Evolutionary conservation across 2,329 filamentous ascomycete species (phyloP).

Genomic region (Aspergillus pseudoterreus): DNA sequence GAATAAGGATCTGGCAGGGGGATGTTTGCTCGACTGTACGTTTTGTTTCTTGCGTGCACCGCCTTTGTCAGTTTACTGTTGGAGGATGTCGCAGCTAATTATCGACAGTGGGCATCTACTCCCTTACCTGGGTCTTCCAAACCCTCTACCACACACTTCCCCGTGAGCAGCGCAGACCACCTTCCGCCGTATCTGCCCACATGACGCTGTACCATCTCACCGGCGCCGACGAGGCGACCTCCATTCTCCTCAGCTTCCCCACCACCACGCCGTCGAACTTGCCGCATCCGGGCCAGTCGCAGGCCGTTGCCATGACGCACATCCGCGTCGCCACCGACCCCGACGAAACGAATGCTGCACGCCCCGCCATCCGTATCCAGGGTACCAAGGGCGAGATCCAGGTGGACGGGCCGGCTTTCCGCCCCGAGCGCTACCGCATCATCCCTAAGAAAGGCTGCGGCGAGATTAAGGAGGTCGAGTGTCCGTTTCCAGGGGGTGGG

Average conservation of each 20-base stretch:
- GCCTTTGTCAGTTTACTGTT: background rate
- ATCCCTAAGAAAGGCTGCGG: slow-evolving; percentile 52
- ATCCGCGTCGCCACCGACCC: slow-evolving; percentile 62
- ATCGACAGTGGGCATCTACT: slow-evolving; percentile 71
- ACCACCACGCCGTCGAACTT: slow-evolving; percentile 45
- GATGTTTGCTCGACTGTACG: slow-evolving; percentile 68
- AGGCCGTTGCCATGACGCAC: slow-evolving; percentile 68
- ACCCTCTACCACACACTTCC: slow-evolving; percentile 78
- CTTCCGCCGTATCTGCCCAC: slow-evolving; percentile 61
- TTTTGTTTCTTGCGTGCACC: slow-evolving; percentile 2
- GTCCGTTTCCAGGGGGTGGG: slow-evolving; percentile 54
- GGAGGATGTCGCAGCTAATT: background rate
- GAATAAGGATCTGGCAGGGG: slow-evolving; percentile 77
- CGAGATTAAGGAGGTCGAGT: slow-evolving; percentile 41
- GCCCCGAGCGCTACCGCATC: slow-evolving; percentile 63
- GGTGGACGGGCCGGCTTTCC: slow-evolving; percentile 68
- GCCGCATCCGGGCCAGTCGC: slow-evolving; percentile 48
- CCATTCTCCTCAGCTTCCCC: slow-evolving; percentile 73
- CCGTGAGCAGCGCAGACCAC: slow-evolving; percentile 59
- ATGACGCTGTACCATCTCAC: slow-evolving; percentile 69
- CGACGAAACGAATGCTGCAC: slow-evolving; percentile 56
- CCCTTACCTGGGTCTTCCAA: slow-evolving; percentile 87
- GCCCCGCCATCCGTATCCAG: slow-evolving; percentile 73
- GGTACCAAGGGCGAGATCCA: slow-evolving; percentile 79
- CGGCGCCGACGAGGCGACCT: slow-evolving; percentile 74